phyloP scores from a whole-genome alignment of 2,329 filamentous ascomycete species.

The Zalaria obscura region DNA sequence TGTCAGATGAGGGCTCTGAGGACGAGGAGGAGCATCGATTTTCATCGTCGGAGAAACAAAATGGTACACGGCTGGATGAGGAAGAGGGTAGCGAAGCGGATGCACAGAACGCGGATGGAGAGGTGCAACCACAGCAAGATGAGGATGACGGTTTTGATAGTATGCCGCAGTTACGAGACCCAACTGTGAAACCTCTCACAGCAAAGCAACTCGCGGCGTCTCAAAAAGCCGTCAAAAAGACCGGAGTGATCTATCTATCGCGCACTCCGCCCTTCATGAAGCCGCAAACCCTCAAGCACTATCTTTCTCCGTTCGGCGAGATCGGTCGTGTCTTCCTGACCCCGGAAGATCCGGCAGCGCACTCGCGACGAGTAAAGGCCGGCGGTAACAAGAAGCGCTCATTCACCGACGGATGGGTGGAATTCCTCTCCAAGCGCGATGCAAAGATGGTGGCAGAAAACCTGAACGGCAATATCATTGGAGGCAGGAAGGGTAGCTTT shows the following conservation, averaged over 20 bases:
- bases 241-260: conserved; percentile 71
- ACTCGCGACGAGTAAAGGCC: conserved; percentile 50
- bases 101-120: conserved; percentile 7
- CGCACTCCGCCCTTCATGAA: conserved; percentile 84
- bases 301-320: conserved; percentile 60
- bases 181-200: conserved; percentile 26
- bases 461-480: conserved; percentile 64
- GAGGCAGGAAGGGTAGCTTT: conserved; percentile 70
- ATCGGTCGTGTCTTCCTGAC: conserved; percentile 56
- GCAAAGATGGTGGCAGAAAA: conserved; percentile 64
- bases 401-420: conserved; percentile 79
- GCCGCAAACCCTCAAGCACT: conserved; percentile 58
- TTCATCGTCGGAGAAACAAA: conserved; percentile 1
- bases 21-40: conserved; percentile 3
- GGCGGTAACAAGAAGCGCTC: conserved; percentile 74
- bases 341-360: conserved; percentile 55
- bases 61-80: conserved; percentile 6
- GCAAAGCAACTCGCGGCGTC: conserved; percentile 56
- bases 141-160: conserved; percentile 10
- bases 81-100: conserved; percentile 10
- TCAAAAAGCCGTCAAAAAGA: conserved; percentile 52
- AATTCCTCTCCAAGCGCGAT: conserved; percentile 62
- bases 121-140: conserved; percentile 15
- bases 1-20: conserved; percentile 14
- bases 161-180: conserved; percentile 2